Conservation (phyloP, 148 eudicot species). For the Drosera capensis region DNA sequence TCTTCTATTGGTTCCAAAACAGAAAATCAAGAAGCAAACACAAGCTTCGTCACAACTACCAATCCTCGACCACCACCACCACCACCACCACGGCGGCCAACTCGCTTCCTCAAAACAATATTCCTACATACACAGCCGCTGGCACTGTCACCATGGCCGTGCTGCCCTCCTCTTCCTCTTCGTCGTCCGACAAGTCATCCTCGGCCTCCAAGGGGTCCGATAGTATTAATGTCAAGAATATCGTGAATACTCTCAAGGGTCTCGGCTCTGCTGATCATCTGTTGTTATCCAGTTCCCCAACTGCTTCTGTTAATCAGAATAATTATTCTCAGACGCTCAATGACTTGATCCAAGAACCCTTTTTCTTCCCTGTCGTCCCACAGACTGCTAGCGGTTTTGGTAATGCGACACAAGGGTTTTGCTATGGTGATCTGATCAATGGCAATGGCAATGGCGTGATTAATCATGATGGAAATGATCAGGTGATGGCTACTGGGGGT, state of each 20-base stretch:
- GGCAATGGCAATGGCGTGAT: conserved; percentile 4
- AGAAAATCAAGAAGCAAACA: conserved; percentile 80
- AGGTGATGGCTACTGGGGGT: conserved; percentile 11
- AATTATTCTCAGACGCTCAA: conserved; percentile 12
- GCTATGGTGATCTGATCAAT: conserved; percentile 22
- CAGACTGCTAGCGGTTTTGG: too few species aligned
- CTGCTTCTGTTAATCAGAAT: conserved; percentile 44
- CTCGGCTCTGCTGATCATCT: not conserved
- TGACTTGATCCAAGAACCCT: conserved; percentile 16
- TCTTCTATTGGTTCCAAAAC: conserved; percentile 98
- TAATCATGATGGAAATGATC: not conserved
- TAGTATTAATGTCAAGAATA: not conserved
- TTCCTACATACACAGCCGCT: too few species aligned
- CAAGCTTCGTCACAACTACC: conserved; percentile 58
- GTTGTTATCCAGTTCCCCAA: conserved; percentile 40
- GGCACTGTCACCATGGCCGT: conserved; percentile 10
- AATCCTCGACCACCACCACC: not conserved
- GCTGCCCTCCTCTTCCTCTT: conserved; percentile 47
- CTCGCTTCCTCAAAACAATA: too few species aligned
- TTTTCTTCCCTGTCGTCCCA: conserved; percentile 36
- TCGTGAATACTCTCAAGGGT: not conserved
- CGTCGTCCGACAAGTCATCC: conserved; percentile 52
- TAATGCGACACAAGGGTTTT: conserved; percentile 29
- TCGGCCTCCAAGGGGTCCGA: conserved; percentile 17
- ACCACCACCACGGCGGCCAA: too few species aligned